Evolutionary conservation across 805 yeast genomes (phyloP).

Genomic region (Nakazawaea ishiwadae): DNA sequence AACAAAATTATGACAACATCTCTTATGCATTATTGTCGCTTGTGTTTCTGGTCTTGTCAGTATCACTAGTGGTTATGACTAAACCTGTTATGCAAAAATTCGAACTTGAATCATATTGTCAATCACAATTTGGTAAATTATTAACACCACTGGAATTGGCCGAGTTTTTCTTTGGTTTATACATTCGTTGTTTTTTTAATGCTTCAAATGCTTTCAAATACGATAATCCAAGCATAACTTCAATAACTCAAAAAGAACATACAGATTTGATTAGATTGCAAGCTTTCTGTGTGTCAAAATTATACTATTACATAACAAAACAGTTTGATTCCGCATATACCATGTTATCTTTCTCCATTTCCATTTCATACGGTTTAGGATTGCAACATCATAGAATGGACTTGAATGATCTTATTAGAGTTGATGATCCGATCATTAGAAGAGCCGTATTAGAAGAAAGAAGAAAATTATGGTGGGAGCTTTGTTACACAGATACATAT

Average conservation of each 20-base stretch:
- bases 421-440: constrained; percentile 1
- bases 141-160: neutral
- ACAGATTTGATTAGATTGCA: neutral
- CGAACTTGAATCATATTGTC: neutral
- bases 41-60: constrained; percentile 2
- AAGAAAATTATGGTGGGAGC: constrained; percentile 9
- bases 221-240: neutral
- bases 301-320: constrained; percentile 1
- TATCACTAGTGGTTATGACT: constrained; percentile 1
- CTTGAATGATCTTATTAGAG: neutral
- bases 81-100: neutral
- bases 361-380: neutral
- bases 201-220: neutral
- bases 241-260: neutral
- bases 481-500: constrained; percentile 8
- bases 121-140: neutral
- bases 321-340: neutral
- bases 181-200: neutral
- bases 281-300: neutral
- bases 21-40: constrained; percentile 6
- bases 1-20: neutral
- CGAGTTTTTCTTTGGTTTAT: neutral
- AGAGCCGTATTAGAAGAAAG: constrained; percentile 5
- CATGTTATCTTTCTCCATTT: neutral
- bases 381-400: neutral